Evolutionary conservation across 192 early-diverging fungal species (phyloP), one percentile per base, ranked within the genome.

Genomic region (Dissophora globulifera): DNA sequence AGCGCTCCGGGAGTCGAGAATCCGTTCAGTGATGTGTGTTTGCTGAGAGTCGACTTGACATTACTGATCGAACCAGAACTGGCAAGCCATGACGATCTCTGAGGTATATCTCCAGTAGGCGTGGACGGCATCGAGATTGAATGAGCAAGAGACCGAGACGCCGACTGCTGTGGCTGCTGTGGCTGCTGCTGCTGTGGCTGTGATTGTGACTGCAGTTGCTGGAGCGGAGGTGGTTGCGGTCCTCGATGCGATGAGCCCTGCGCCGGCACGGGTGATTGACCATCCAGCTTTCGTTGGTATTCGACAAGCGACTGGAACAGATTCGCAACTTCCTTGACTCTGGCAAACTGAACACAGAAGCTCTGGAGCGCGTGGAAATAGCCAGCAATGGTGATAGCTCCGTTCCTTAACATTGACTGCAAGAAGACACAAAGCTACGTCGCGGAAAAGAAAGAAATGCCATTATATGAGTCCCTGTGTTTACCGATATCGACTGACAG

Each of bases 271-370:
- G 62, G 62, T 5, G 72, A 67, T 16, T 59, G 72, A 19, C 33
- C 52, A 50, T 76, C 72, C 50, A 56, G 49, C 33, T 66, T 62
- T 32, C 68, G 56, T 45, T 69, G 56, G 51, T 76, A 75, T 26
- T 81, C 80, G 9, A 78, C 74, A 22, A 81, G 38, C 3, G 75
- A 67, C 55, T 71, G 80, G 54, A 78, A 81, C 23, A 81, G 23
- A 11, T 19, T 59, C 7, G 80, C 67, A 3, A 78, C 80, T 16
- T 75, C 80, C 46, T 74, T 68, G 35, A 78, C 74, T 35, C 80
- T 62, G 9, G 80, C 78, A 10, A 81, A 81, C 56, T 81, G 71
- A 13, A 81, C 62, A 29, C 80, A 81, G 38, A 81, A 81, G 20
- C 62, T 71, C 45, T 81, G 80, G 11, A 81, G 32, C 10, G 68